Conservation (phyloP, 176 grass and related monocot genomes). For the Canna indica region DNA sequence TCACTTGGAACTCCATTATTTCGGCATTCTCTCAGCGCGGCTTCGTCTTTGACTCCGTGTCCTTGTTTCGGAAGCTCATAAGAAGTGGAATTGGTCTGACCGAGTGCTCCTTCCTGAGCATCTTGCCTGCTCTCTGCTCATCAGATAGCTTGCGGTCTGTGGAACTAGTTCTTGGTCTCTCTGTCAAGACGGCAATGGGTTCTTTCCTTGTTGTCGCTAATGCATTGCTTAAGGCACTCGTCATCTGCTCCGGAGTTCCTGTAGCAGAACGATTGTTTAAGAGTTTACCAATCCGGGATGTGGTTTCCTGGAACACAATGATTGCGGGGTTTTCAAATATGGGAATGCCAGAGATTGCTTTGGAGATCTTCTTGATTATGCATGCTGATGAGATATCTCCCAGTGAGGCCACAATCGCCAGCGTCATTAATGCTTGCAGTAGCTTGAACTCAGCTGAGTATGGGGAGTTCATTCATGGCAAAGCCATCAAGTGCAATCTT, state of each 20-base stretch:
- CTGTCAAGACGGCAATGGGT: constrained; percentile 36
- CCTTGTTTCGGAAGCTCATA: constrained; percentile 49
- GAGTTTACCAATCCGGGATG: constrained; percentile 27
- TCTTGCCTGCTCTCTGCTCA: constrained; percentile 39
- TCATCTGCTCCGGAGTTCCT: constrained; percentile 2
- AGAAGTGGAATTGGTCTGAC: constrained; percentile 27
- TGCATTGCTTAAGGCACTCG: constrained; percentile 43
- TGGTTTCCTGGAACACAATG: constrained; percentile 70
- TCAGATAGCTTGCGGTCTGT: constrained; percentile 11
- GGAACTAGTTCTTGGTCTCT: constrained; percentile 40
- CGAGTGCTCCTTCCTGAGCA: constrained; percentile 46
- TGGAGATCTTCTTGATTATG: constrained; percentile 56
- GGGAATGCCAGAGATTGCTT: constrained; percentile 28
- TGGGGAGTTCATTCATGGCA: constrained; percentile 48
- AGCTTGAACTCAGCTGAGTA: constrained; percentile 22
- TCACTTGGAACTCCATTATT: constrained; percentile 65
- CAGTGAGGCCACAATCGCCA: constrained; percentile 37
- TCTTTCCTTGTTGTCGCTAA: constrained; percentile 40
- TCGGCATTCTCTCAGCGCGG: constrained; percentile 32
- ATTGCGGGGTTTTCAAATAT: constrained; percentile 40
- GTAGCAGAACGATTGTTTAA: constrained; percentile 37
- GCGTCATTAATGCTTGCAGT: constrained; percentile 33
- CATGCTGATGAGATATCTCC: constrained; percentile 23
- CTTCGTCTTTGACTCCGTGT: constrained; percentile 17
- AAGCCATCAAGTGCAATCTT: constrained; percentile 52